Percentiles rank a stretch among this genome's conserved stretches.
Evolutionary conservation across 129 eudicot species (phyloP).

Genomic region (Saposhnikovia divaricata): DNA sequence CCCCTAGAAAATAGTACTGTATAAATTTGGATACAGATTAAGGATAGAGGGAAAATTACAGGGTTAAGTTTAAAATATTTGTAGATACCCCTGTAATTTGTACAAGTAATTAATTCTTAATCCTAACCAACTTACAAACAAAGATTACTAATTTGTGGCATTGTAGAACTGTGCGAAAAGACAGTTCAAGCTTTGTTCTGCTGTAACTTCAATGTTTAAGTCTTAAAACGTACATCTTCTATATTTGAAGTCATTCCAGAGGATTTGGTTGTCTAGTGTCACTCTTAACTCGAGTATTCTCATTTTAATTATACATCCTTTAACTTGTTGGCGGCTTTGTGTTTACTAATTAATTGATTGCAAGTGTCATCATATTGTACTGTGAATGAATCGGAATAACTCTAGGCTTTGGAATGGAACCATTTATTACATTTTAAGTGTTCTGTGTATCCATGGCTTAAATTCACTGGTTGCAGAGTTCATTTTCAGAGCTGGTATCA

Average conservation of each 20-base stretch:
- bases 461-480: slow-evolving; percentile 73
- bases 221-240: not conserved
- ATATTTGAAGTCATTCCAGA: not conserved
- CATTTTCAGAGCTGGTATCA: slow-evolving; percentile 94
- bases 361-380: not conserved
- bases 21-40: too few species aligned
- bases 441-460: slow-evolving; percentile 37
- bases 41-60: too few species aligned
- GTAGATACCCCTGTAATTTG: too few species aligned
- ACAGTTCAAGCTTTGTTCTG: not conserved
- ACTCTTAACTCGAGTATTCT: not conserved
- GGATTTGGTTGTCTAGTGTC: not conserved
- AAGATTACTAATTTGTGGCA: too few species aligned
- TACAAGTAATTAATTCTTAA: too few species aligned
- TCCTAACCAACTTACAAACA: too few species aligned
- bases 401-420: not conserved
- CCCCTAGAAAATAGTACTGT: not conserved
- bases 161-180: too few species aligned
- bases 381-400: not conserved
- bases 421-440: not conserved
- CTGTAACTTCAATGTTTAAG: not conserved
- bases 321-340: not conserved
- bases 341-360: too few species aligned
- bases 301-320: too few species aligned
- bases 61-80: too few species aligned